Evolutionary conservation across 2,329 filamentous ascomycete species (phyloP).

Genomic region (Colletotrichum spinosum): DNA sequence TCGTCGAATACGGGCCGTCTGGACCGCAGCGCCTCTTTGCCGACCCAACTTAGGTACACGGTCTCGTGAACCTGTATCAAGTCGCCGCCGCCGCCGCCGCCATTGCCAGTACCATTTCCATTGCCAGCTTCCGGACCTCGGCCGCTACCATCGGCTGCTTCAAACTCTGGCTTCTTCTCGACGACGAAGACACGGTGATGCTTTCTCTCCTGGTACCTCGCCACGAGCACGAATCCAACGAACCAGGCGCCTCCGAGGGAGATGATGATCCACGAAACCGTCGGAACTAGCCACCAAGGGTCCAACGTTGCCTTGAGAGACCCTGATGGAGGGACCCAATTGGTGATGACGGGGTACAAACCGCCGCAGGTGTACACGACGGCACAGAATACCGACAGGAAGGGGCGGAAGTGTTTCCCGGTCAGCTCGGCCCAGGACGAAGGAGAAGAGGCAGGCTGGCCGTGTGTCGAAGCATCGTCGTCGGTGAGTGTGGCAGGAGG

Average conservation of each 20-base stretch:
- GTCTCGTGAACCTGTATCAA: slow-evolving; percentile 52
- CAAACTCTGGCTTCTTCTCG: slow-evolving; percentile 50
- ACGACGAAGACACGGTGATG: slow-evolving; percentile 48
- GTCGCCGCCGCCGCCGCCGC: slow-evolving; percentile 38
- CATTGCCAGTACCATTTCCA: background rate
- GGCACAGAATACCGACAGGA: slow-evolving; percentile 46
- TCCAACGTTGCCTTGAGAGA: background rate
- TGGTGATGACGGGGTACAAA: slow-evolving; percentile 47
- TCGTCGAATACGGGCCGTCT: slow-evolving; percentile 27
- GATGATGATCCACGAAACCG: slow-evolving; percentile 47
- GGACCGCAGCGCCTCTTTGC: slow-evolving; percentile 42
- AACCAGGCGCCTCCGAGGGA: slow-evolving; percentile 46
- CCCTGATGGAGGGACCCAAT: slow-evolving; percentile 45
- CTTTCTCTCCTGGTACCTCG: slow-evolving; percentile 44
- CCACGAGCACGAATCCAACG: slow-evolving; percentile 47
- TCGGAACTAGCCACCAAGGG: slow-evolving; percentile 48
- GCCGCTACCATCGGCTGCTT: slow-evolving; percentile 41
- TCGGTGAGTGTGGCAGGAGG: slow-evolving; percentile 42
- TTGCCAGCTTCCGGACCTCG: slow-evolving; percentile 5
- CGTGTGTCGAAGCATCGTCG: slow-evolving; percentile 15
- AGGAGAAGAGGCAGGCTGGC: slow-evolving; percentile 30
- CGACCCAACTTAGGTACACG: slow-evolving; percentile 50
- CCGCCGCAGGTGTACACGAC: slow-evolving; percentile 47
- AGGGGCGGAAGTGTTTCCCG: slow-evolving; percentile 45
- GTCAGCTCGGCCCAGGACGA: slow-evolving; percentile 48